These are phyloP conservation scores for Ocimum tenuiflorum DNA, from an alignment of 257 asterid species.

Conservation along the genomic window DNA sequence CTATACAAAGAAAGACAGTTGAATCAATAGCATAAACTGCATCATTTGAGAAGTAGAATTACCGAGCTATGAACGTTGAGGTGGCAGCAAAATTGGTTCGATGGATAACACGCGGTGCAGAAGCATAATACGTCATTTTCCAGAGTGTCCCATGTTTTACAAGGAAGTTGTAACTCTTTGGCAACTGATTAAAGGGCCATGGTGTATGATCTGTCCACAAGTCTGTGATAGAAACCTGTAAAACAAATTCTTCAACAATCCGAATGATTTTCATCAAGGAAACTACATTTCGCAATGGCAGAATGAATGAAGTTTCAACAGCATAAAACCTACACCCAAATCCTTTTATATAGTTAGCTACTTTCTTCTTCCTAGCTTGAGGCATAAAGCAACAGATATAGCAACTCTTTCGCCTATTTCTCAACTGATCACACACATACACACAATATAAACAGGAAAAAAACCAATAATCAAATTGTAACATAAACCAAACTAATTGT, in stretches of 20 bases:
- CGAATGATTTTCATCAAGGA: conserved; percentile 16
- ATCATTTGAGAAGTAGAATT: conserved; percentile 19
- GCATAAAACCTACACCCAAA: not conserved
- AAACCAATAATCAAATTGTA: not conserved
- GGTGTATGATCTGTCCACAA: conserved; percentile 99
- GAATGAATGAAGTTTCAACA: not conserved
- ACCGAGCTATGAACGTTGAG: conserved; percentile 93
- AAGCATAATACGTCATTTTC: conserved; percentile 86
- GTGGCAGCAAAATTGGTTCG: conserved; percentile 97
- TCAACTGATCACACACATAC: not conserved
- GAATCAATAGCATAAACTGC: not conserved
- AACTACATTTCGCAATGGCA: conserved; percentile 7
- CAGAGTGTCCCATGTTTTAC: conserved; percentile 90
- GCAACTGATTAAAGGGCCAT: conserved; percentile 98
- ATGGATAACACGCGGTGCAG: conserved; percentile 85
- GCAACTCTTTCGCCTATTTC: not conserved
- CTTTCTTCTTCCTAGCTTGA: not conserved
- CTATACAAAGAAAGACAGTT: not conserved
- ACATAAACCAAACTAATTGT: not conserved
- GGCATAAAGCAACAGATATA: not conserved
- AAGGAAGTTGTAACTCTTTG: conserved; percentile 89
- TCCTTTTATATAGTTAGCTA: not conserved
- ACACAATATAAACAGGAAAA: not conserved
- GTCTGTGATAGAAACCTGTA: conserved; percentile 83
- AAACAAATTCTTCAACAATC: conserved; percentile 21